A percentile compares a stretch with the other conserved stretches of the same genome.
Conservation (phyloP, 106 monocot species). For the Dendrobium chrysotoxum region DNA sequence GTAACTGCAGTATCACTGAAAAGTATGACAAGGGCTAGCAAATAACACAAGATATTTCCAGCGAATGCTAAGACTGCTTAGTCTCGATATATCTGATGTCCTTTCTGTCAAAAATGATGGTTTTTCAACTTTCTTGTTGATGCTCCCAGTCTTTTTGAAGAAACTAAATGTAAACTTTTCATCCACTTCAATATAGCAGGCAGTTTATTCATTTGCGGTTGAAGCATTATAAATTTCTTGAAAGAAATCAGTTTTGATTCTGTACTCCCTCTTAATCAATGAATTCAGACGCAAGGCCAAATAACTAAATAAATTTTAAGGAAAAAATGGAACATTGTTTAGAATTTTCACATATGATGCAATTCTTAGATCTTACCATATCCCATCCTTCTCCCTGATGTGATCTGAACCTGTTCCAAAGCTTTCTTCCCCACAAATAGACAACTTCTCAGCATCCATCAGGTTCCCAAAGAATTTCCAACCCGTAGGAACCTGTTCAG, state of each 20-base stretch:
- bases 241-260: neutral
- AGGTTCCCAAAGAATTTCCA: conserved; percentile 99
- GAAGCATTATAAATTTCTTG: neutral
- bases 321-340: neutral
- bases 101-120: neutral
- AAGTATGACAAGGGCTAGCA: neutral
- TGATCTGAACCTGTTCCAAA: conserved; percentile 99
- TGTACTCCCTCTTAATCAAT: neutral
- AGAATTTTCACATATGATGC: neutral
- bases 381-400: conserved; percentile 98
- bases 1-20: neutral
- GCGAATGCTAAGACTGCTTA: neutral
- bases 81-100: neutral
- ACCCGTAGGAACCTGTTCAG: conserved; percentile 82
- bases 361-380: conserved; percentile 47
- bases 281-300: neutral
- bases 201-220: too few species aligned
- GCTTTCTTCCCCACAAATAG: conserved; percentile 98
- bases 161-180: too few species aligned
- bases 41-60: neutral
- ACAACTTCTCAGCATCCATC: conserved; percentile 96
- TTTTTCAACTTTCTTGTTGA: too few species aligned
- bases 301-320: neutral
- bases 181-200: too few species aligned
- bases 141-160: too few species aligned